Conservation (phyloP, 1,139 yeast species). For the Blastobotrys illinoisensis region DNA sequence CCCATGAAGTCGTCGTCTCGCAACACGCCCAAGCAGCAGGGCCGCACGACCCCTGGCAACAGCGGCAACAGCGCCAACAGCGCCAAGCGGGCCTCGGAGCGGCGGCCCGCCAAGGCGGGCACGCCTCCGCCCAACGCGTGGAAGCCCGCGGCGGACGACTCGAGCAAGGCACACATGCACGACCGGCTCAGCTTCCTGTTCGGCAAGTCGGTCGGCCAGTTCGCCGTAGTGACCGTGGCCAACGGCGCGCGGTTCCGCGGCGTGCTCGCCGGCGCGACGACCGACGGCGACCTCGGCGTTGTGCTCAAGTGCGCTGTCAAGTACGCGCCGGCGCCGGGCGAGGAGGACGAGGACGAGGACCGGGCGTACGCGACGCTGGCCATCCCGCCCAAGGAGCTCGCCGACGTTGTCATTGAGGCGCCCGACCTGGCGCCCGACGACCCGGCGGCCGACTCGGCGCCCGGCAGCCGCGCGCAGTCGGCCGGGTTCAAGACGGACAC, state of each 20-base stretch:
- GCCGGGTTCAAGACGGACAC: conserved; percentile 68
- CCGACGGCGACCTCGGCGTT: conserved; percentile 44
- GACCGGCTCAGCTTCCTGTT: conserved; percentile 48
- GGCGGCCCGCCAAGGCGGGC: background rate
- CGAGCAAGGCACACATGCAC: conserved; percentile 33
- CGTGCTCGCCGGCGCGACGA: conserved; percentile 44
- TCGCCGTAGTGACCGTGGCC: conserved; percentile 52
- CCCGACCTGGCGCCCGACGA: conserved; percentile 37
- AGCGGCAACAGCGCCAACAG: background rate
- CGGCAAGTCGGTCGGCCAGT: conserved; percentile 52
- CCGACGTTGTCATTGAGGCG: conserved; percentile 50
- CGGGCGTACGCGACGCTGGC: conserved; percentile 45
- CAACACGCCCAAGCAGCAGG: background rate
- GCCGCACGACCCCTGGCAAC: background rate
- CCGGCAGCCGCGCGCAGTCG: conserved; percentile 11
- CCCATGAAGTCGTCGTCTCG: background rate
- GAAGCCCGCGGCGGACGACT: background rate
- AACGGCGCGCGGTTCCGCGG: conserved; percentile 62
- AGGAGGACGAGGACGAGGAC: conserved; percentile 35
- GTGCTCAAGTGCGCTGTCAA: conserved; percentile 49
- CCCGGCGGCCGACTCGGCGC: conserved; percentile 9
- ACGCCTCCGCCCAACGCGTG: conserved; percentile 1
- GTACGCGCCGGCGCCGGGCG: conserved; percentile 36
- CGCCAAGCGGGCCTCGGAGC: background rate
- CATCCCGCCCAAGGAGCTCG: conserved; percentile 55